Evolutionary conservation across 2,329 filamentous ascomycete species (phyloP).

Genomic region (Pseudogymnoascus sp.): DNA sequence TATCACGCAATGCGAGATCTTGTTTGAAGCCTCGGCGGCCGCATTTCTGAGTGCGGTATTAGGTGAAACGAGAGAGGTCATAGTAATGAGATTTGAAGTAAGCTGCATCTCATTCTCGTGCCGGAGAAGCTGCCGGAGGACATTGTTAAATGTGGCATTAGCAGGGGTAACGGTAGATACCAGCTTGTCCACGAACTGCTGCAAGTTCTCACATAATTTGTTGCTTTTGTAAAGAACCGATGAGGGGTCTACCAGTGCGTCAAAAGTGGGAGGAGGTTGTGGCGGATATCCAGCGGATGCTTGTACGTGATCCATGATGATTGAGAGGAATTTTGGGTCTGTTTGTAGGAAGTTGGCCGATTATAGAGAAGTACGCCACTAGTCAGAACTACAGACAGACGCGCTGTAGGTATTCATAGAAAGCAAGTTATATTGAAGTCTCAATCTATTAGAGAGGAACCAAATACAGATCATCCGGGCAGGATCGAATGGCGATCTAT

Average conservation of each 20-base stretch:
- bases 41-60: not conserved
- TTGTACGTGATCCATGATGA: not conserved
- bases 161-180: conserved; percentile 20
- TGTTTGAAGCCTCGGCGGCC: not conserved
- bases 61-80: conserved; percentile 35
- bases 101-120: conserved; percentile 43
- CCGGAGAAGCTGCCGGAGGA: conserved; percentile 31
- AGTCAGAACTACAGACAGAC: not conserved
- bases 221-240: not conserved
- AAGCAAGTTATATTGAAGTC: no score
- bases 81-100: conserved; percentile 43
- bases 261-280: not conserved
- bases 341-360: not conserved
- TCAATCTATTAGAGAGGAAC: no score
- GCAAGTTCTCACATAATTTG: not conserved
- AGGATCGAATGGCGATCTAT: not conserved
- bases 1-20: not conserved
- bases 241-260: not conserved
- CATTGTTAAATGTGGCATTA: conserved; percentile 41
- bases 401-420: not conserved
- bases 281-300: not conserved
- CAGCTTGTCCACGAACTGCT: not conserved
- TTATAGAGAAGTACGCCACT: not conserved
- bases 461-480: not conserved
- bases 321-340: not conserved